phyloP scores from a whole-genome alignment of 1,284 basidiomycete genomes.

The Apiotrichum siamense region DNA sequence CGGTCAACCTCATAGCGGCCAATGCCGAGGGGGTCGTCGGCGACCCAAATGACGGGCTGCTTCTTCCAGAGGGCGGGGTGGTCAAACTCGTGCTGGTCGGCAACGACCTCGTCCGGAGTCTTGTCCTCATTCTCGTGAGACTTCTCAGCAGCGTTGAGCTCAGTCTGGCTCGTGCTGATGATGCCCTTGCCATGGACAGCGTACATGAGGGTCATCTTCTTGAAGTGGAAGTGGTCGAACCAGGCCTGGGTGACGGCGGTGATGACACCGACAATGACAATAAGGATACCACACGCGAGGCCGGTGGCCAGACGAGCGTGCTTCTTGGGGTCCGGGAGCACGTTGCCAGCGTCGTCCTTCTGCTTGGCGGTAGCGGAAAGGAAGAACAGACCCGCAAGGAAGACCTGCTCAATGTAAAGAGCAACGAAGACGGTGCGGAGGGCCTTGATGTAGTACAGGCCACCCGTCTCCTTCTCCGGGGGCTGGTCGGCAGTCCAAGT shows the following conservation, averaged over 20 bases:
- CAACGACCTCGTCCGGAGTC: constrained; percentile 22
- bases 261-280: constrained; percentile 36
- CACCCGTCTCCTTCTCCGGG: constrained; percentile 44
- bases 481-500: constrained; percentile 46
- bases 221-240: constrained; percentile 43
- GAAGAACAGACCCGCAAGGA: constrained; percentile 46
- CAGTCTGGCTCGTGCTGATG: constrained; percentile 14
- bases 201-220: constrained; percentile 31
- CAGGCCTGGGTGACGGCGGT: constrained; percentile 40
- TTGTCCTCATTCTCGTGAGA: constrained; percentile 15
- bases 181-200: neutral
- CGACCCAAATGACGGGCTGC: constrained; percentile 46
- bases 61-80: constrained; percentile 48
- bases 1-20: constrained; percentile 39
- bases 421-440: constrained; percentile 45
- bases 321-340: too few relatives aligned
- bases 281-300: constrained; percentile 42
- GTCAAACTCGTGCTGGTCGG: constrained; percentile 42
- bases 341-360: constrained; percentile 2
- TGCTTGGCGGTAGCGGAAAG: constrained; percentile 30
- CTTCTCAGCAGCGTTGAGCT: constrained; percentile 21
- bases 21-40: constrained; percentile 44
- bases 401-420: constrained; percentile 44
- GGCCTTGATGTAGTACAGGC: constrained; percentile 46
- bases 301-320: constrained; percentile 27